A percentile compares a stretch with the other conserved stretches of the same genome.
Conservation (phyloP, 345 rosid genomes). For the Eucalyptus curtisii region DNA sequence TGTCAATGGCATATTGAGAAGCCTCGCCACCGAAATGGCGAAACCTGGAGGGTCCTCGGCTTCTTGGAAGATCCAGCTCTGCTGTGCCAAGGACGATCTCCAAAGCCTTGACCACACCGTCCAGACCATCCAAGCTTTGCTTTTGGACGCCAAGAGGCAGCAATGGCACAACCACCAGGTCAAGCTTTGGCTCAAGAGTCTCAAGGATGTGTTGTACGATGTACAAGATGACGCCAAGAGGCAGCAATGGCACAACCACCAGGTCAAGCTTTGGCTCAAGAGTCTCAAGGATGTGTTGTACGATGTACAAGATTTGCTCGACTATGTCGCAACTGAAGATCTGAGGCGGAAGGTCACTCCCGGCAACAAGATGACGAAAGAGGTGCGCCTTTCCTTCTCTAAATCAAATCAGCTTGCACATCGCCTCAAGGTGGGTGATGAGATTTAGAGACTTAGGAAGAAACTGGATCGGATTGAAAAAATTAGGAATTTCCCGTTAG, state of each 20-base stretch:
- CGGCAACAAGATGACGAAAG: neutral
- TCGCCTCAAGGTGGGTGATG: neutral
- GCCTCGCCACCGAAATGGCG: neutral
- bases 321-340: neutral
- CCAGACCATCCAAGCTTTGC: neutral
- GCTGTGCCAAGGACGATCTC: neutral
- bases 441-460: neutral
- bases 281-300: too few relatives aligned
- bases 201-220: neutral
- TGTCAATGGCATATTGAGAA: neutral
- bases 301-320: slow-evolving; percentile 7
- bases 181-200: neutral
- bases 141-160: slow-evolving; percentile 4
- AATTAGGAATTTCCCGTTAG: rapidly evolving
- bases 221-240: too few relatives aligned
- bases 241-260: too few relatives aligned
- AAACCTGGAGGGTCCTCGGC: neutral
- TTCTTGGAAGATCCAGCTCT: neutral
- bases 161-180: neutral
- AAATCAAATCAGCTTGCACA: neutral
- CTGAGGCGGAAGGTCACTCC: neutral
- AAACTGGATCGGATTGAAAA: neutral
- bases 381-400: neutral
- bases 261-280: too few relatives aligned
- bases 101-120: neutral